These are phyloP conservation scores for Xylariaceae sp. DNA, from an alignment of 2,329 filamentous ascomycete species.

Conservation along the genomic window DNA sequence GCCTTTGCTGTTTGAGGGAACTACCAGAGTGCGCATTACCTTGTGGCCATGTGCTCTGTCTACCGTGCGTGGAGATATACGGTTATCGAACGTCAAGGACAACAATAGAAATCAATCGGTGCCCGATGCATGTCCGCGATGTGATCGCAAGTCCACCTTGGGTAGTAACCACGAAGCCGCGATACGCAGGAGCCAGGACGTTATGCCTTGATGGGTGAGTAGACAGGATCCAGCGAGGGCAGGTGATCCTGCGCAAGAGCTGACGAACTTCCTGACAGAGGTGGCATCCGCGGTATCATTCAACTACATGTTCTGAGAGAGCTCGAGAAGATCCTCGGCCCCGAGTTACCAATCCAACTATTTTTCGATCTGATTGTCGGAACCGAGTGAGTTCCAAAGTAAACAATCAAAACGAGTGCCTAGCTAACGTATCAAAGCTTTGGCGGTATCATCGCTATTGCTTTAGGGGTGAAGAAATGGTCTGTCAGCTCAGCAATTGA, in stretches of 20 bases:
- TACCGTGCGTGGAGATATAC: slow-evolving; percentile 31
- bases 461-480: slow-evolving; percentile 34
- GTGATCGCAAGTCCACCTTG: slow-evolving; percentile 30
- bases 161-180: slow-evolving; percentile 30
- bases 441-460: slow-evolving; percentile 31
- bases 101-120: slow-evolving; percentile 32
- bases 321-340: slow-evolving; percentile 30
- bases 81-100: slow-evolving; percentile 31
- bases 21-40: slow-evolving; percentile 32
- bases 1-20: slow-evolving; percentile 33
- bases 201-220: slow-evolving; percentile 33
- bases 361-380: slow-evolving; percentile 35
- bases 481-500: slow-evolving; percentile 27
- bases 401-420: neutral
- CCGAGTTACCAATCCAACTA: slow-evolving; percentile 30
- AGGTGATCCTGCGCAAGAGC: neutral
- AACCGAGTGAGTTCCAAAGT: slow-evolving; percentile 25
- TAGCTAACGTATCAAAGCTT: slow-evolving; percentile 18
- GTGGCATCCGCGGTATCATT: slow-evolving; percentile 30
- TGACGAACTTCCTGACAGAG: slow-evolving; percentile 18
- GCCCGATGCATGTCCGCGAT: slow-evolving; percentile 31
- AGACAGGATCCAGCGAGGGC: neutral
- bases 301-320: slow-evolving; percentile 30
- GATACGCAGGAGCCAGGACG: slow-evolving; percentile 28
- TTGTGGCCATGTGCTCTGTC: slow-evolving; percentile 32